Percentiles rank a stretch among this genome's conserved stretches.
Evolutionary conservation across 2,329 filamentous ascomycete species (phyloP).

Genomic region (Furcasterigmium furcatum): DNA sequence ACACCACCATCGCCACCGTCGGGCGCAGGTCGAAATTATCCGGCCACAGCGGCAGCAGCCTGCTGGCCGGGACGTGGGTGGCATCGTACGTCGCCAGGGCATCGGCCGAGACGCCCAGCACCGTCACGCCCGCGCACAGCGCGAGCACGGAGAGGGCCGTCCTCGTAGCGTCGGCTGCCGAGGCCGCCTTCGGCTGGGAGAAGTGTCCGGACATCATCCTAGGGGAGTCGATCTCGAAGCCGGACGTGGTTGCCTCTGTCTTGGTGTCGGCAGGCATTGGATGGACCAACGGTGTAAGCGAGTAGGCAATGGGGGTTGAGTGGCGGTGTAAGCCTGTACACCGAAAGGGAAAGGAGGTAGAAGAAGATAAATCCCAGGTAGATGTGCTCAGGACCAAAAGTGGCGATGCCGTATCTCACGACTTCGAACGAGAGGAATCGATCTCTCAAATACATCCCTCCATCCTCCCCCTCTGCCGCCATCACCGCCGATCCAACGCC

Average conservation of each 20-base stretch:
- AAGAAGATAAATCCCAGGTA: not conserved
- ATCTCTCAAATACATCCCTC: not conserved
- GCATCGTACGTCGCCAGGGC: slow-evolving; percentile 51
- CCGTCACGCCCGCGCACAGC: slow-evolving; percentile 46
- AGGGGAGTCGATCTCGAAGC: slow-evolving; percentile 44
- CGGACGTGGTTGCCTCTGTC: slow-evolving; percentile 37
- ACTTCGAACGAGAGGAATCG: not conserved
- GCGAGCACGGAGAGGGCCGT: slow-evolving; percentile 46
- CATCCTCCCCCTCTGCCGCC: not conserved
- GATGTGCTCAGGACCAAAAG: not conserved
- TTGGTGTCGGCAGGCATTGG: slow-evolving; percentile 26
- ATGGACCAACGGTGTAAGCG: too few relatives aligned
- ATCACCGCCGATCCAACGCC: too few relatives aligned
- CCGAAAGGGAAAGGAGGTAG: not conserved
- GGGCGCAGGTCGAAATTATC: slow-evolving; percentile 53
- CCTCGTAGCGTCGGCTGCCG: slow-evolving; percentile 39
- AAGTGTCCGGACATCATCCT: slow-evolving; percentile 15
- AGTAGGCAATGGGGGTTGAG: too few relatives aligned
- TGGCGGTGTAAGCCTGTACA: too few relatives aligned
- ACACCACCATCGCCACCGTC: slow-evolving; percentile 50
- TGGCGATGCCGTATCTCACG: not conserved
- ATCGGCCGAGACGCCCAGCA: slow-evolving; percentile 53
- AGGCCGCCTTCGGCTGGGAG: slow-evolving; percentile 3
- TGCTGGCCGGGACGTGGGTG: slow-evolving; percentile 45
- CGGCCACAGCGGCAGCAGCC: slow-evolving; percentile 56